A percentile compares a stretch with the other conserved stretches of the same genome.
These are phyloP conservation scores for Scutellaria galericulata DNA, from an alignment of 257 asterid species.

Conservation along the genomic window DNA sequence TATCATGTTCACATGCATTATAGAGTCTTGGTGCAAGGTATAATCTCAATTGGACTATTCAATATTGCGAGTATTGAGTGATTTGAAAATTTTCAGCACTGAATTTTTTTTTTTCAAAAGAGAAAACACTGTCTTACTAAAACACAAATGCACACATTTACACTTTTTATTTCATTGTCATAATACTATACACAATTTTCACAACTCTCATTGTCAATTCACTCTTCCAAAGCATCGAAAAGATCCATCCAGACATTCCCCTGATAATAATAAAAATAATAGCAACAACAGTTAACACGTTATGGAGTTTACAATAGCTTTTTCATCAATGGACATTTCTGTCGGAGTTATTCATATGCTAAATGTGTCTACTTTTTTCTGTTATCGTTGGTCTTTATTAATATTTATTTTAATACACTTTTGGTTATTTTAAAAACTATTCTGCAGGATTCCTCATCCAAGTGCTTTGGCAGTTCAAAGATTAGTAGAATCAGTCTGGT, in stretches of 20 bases:
- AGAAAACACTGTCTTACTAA: no score
- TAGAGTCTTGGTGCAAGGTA: constrained; percentile 99
- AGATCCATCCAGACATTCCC: not conserved
- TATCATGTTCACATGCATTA: constrained; percentile 77
- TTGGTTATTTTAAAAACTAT: constrained; percentile 19
- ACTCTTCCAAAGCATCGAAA: not conserved
- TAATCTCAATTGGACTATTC: not conserved
- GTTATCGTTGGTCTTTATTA: not conserved
- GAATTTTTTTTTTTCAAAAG: no score
- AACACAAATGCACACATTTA: no score
- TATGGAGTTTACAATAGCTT: not conserved
- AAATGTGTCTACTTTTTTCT: not conserved
- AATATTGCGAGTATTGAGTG: not conserved
- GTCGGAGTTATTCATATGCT: not conserved
- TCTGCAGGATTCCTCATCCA: constrained; percentile 83
- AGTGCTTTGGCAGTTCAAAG: constrained; percentile 89
- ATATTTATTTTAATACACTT: not conserved
- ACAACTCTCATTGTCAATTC: not conserved
- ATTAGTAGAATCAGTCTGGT: constrained; percentile 85
- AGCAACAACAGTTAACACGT: not conserved
- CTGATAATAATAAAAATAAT: not conserved
- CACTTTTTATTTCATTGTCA: no score
- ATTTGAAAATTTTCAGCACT: no score
- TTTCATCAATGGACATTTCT: constrained; percentile 10
- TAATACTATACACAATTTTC: no score